These are phyloP conservation scores for Xerocomellus amylosporus DNA, from an alignment of 768 basidiomycete genomes.

Conservation along the genomic window DNA sequence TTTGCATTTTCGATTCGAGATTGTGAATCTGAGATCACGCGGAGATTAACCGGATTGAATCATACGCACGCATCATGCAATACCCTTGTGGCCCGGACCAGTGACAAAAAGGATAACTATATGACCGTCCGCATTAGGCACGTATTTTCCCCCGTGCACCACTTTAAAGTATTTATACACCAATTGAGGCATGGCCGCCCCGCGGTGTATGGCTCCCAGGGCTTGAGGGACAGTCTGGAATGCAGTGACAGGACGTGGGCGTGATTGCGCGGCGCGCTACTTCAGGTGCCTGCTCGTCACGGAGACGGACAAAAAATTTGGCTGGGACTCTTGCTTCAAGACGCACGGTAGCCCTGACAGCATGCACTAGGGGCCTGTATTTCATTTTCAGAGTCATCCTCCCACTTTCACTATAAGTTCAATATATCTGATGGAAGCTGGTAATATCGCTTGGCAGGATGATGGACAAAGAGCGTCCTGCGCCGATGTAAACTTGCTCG, in stretches of 20 bases:
- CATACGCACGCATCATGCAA: background rate
- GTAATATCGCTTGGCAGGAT: background rate
- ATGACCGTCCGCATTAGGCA: background rate
- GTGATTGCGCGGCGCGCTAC: background rate
- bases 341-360: background rate
- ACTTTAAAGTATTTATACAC: background rate
- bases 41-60: conserved; percentile 20
- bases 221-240: background rate
- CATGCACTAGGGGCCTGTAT: background rate
- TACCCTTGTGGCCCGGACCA: conserved; percentile 16
- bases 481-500: background rate
- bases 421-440: background rate
- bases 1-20: conserved; percentile 20
- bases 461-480: background rate
- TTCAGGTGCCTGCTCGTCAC: background rate
- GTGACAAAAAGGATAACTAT: background rate
- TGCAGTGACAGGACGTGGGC: background rate
- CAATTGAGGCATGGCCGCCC: background rate
- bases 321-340: background rate
- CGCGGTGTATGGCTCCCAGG: background rate
- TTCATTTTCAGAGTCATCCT: background rate
- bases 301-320: too few species aligned
- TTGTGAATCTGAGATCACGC: conserved; percentile 27
- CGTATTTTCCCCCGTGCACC: background rate
- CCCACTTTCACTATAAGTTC: background rate